Evolutionary conservation across 2,329 filamentous ascomycete species (phyloP).

Genomic region (Graphiopsis chlorocephala): DNA sequence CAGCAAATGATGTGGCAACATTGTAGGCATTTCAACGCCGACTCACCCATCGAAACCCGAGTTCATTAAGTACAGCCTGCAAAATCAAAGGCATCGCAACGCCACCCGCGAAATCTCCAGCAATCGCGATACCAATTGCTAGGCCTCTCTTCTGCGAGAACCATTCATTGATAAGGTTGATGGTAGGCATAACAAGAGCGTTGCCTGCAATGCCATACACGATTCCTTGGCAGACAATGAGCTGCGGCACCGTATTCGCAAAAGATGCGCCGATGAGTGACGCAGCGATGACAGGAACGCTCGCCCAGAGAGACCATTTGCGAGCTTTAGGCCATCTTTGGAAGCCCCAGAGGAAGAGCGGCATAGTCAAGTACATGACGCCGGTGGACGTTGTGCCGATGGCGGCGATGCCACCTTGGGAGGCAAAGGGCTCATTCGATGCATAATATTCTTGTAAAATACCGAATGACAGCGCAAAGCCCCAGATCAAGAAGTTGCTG

Average conservation of each 20-base stretch:
- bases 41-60: conserved; percentile 39
- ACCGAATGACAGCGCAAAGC: conserved; percentile 17
- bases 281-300: conserved; percentile 35
- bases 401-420: conserved; percentile 37
- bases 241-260: conserved; percentile 34
- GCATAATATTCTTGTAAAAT: conserved; percentile 25
- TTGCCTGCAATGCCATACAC: conserved; percentile 45
- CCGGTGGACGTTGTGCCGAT: conserved; percentile 39
- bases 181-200: conserved; percentile 48
- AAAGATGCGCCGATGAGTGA: conserved; percentile 36
- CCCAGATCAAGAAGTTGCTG: conserved; percentile 24
- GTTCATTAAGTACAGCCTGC: conserved; percentile 41
- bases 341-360: conserved; percentile 39
- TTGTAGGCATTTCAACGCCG: background rate
- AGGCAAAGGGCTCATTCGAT: conserved; percentile 18
- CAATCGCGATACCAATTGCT: conserved; percentile 50
- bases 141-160: conserved; percentile 34
- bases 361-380: conserved; percentile 47
- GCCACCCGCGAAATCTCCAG: conserved; percentile 45
- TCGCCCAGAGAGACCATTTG: conserved; percentile 34
- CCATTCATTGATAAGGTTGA: conserved; percentile 52
- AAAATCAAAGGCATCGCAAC: conserved; percentile 45
- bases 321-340: conserved; percentile 37
- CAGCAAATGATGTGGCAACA: background rate
- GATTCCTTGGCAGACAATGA: conserved; percentile 41